Evolutionary conservation across 2,329 filamentous ascomycete species (phyloP), one percentile per base, ranked within the genome.

Genomic region (Dothideomycetes sp.): DNA sequence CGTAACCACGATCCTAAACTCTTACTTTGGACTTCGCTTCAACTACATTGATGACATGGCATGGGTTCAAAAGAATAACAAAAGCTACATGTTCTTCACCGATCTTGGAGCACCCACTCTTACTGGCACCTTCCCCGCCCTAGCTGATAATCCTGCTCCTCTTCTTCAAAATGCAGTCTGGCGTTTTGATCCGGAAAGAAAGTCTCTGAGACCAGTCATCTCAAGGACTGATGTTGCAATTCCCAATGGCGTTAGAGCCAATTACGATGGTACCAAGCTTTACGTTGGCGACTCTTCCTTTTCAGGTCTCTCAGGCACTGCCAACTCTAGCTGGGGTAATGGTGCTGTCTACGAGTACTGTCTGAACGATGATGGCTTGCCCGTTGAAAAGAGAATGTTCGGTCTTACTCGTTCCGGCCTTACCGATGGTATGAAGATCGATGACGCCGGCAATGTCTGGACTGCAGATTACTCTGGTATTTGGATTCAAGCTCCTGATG

Each of bases 21-120:
- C 16, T 11, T 47, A 46, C 42, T 44, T 42, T 32, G 46, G 45
- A n/a, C 24, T 43, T 3, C 42, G 36, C 19, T 41, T 46, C 39
- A 45, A 48, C 29, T 42, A 36, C 31, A 24, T 34, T n/a, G 42
- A 48, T 24, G 44, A 48, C 27, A 19, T 48, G 16, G 35, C 35
- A 5, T 46, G 40, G 37, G 30, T 37, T 5, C 32, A 36, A 10
- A 19, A 40, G 8, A 40, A 32, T 7, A 43, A 47, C 30, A 29
- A 37, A 12, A 30, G 15, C 11, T 38, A 46, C 17, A 38, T 48
- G 19, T 48, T 38, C 40, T 47, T 45, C 33, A 45, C 46, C 15
- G 45, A 47, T 19, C 38, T 42, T 19, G 22, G 22, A 27, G 22
- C 22, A 12, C 22, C 22, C 7, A 12, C 22, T 27, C 12, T 27